Conservation (phyloP, 139 green algal genomes). For the Chlamydomonas sphaeroides region DNA sequence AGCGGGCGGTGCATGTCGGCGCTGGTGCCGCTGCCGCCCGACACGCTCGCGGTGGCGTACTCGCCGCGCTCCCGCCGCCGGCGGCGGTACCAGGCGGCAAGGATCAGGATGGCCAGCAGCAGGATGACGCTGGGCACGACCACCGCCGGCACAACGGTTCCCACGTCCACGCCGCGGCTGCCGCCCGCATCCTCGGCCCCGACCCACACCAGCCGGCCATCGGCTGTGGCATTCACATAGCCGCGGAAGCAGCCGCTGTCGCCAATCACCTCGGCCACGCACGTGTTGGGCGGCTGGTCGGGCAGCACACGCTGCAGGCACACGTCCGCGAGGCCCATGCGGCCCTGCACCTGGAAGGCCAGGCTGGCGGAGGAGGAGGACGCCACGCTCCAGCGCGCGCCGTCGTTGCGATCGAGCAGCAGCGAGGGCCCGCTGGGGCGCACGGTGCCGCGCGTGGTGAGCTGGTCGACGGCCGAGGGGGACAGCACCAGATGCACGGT, state of each 20-base stretch:
- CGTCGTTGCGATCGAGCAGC: conserved; percentile 10
- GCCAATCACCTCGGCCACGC: conserved; percentile 37
- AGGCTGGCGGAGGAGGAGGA: not conserved
- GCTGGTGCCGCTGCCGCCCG: not conserved
- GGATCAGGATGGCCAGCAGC: not conserved
- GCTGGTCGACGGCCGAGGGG: conserved; percentile 5
- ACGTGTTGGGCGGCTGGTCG: conserved; percentile 19
- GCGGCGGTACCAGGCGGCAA: conserved; percentile 14
- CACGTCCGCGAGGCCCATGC: not conserved
- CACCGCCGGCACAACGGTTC: conserved; percentile 24
- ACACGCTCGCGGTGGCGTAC: not conserved
- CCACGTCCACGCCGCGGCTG: not conserved
- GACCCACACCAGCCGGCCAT: conserved; percentile 20
- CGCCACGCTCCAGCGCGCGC: conserved; percentile 17
- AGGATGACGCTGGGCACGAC: conserved; percentile 29
- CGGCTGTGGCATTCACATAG: not conserved
- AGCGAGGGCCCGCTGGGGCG: not conserved
- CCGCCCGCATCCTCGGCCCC: not conserved
- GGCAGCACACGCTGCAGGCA: conserved; percentile 34
- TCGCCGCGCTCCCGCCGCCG: conserved; percentile 6
- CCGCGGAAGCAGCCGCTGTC: conserved; percentile 29
- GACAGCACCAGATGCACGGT: conserved; percentile 15
- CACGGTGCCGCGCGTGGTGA: not conserved
- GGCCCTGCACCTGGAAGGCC: conserved; percentile 32
- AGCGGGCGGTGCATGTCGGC: conserved; percentile 13